Evolutionary conservation across 1,139 yeast species (phyloP).

Genomic region (Debaryomycetaceae sp.): DNA sequence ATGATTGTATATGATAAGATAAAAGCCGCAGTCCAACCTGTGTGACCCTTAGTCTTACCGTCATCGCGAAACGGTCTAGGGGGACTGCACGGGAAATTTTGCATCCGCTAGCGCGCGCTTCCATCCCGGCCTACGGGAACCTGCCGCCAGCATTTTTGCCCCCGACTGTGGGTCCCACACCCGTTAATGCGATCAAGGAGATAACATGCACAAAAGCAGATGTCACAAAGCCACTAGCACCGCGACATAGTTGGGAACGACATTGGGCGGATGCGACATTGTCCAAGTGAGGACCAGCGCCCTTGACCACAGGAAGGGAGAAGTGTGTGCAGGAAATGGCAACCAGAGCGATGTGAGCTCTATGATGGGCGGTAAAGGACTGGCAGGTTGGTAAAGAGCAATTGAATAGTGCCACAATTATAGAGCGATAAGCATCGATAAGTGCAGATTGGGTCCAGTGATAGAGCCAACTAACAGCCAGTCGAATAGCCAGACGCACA

Average conservation of each 20-base stretch:
- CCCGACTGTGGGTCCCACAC: neutral
- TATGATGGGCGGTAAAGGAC: neutral
- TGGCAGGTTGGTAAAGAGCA: neutral
- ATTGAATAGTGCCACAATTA: neutral
- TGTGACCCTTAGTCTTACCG: neutral
- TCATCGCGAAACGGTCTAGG: too few species aligned
- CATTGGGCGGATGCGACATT: neutral
- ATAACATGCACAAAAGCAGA: neutral
- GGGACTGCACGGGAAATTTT: too few species aligned
- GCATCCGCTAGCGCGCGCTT: too few species aligned
- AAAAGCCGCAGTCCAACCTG: slow-evolving; percentile 2
- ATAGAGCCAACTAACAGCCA: neutral
- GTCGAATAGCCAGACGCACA: neutral
- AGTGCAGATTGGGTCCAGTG: too few species aligned
- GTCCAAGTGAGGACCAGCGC: neutral
- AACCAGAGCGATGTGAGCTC: neutral
- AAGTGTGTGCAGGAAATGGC: neutral
- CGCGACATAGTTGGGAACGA: neutral
- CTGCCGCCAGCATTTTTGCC: neutral
- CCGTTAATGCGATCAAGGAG: neutral
- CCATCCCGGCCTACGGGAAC: too few species aligned
- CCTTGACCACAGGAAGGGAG: neutral
- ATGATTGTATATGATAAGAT: slow-evolving; percentile 1
- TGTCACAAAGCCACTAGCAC: neutral
- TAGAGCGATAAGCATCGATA: too few species aligned